These are phyloP conservation scores for Gamarada debralockiae DNA, from an alignment of 495 filamentous ascomycete genomes.

Conservation along the genomic window DNA sequence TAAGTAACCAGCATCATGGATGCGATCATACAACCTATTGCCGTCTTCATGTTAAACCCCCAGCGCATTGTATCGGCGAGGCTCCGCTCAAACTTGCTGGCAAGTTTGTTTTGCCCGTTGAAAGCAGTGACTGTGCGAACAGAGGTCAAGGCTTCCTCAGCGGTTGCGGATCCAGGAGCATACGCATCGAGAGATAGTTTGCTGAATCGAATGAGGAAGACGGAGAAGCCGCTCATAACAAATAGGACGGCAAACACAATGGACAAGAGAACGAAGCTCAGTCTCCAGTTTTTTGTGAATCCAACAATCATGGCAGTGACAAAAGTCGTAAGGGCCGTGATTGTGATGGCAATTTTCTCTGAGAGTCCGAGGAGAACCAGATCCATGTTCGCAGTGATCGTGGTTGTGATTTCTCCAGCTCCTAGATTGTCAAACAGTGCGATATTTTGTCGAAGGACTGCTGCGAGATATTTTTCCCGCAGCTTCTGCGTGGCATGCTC, in stretches of 20 bases:
- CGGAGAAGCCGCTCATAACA: slow-evolving; percentile 49
- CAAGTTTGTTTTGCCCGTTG: slow-evolving; percentile 35
- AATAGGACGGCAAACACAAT: slow-evolving; percentile 52
- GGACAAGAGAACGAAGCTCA: slow-evolving; percentile 18
- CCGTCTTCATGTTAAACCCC: slow-evolving; percentile 48
- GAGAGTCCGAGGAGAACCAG: slow-evolving; percentile 81
- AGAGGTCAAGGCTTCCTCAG: slow-evolving; percentile 44
- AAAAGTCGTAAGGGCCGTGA: slow-evolving; percentile 72
- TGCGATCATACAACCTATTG: slow-evolving; percentile 59
- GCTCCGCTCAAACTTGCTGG: slow-evolving; percentile 45
- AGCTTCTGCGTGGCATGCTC: slow-evolving; percentile 31
- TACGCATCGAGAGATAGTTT: slow-evolving; percentile 54
- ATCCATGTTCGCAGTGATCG: slow-evolving; percentile 85
- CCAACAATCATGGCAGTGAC: slow-evolving; percentile 80
- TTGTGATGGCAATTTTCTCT: slow-evolving; percentile 73
- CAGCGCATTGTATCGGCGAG: slow-evolving; percentile 57
- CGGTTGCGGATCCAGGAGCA: slow-evolving; percentile 41
- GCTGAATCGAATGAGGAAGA: slow-evolving; percentile 41
- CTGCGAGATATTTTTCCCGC: slow-evolving; percentile 32
- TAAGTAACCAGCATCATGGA: slow-evolving; percentile 44
- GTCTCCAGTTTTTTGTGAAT: slow-evolving; percentile 58
- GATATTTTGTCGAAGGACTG: slow-evolving; percentile 36
- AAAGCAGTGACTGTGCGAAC: slow-evolving; percentile 50
- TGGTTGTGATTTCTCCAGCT: slow-evolving; percentile 71
- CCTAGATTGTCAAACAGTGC: slow-evolving; percentile 36